Conservation (phyloP, 192 early-diverging fungal species). For the Coemansia erecta region DNA sequence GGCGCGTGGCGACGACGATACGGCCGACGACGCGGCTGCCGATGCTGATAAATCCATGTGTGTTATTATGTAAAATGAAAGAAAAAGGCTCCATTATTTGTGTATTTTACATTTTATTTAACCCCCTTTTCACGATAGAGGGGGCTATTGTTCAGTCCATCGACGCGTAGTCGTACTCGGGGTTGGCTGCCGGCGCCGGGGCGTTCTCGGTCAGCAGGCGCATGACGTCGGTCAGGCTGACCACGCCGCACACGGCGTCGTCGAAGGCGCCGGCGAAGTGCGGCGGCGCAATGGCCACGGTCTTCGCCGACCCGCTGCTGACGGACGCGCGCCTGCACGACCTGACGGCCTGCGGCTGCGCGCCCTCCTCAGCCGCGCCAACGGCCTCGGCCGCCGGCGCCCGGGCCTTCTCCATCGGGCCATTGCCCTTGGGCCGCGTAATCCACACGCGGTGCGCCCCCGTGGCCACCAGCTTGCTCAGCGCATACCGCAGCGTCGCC, state of each 20-base stretch:
- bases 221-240: constrained; percentile 79
- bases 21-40: neutral
- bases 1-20: constrained; percentile 24
- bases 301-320: constrained; percentile 36
- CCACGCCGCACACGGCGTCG: constrained; percentile 58
- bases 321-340: constrained; percentile 27
- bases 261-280: constrained; percentile 35
- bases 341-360: neutral
- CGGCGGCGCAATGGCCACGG: constrained; percentile 27
- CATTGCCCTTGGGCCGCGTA: constrained; percentile 15
- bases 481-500: constrained; percentile 67
- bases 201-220: constrained; percentile 55
- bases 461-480: constrained; percentile 78
- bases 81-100: neutral
- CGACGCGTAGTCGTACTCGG: constrained; percentile 41
- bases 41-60: constrained; percentile 35
- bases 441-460: constrained; percentile 83
- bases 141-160: constrained; percentile 29
- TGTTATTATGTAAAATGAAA: constrained; percentile 27
- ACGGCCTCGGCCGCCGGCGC: neutral
- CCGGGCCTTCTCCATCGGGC: neutral
- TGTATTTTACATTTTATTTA: neutral
- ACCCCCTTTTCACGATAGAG: too few species aligned
- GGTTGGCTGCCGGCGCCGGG: constrained; percentile 16
- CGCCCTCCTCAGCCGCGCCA: neutral